These are phyloP conservation scores for Elsinoe australis DNA, from an alignment of 2,329 filamentous ascomycete genomes.

Conservation along the genomic window DNA sequence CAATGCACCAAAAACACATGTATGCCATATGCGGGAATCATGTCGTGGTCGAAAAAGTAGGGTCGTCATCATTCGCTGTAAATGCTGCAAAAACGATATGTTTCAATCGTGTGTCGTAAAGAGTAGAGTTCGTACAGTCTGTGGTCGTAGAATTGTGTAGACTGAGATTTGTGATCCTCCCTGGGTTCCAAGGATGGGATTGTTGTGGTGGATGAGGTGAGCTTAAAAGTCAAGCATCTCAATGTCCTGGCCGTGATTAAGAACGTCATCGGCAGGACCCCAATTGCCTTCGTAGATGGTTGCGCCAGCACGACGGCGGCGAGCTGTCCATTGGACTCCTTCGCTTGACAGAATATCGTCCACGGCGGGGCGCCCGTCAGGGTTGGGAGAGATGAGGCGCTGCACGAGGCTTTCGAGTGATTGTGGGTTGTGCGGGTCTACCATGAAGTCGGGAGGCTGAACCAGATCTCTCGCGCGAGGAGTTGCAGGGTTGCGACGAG, in stretches of 20 bases:
- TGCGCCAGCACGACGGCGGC: conserved; percentile 74
- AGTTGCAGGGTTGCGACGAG: conserved; percentile 21
- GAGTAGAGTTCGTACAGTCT: conserved; percentile 14
- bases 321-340: conserved; percentile 72
- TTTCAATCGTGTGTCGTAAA: conserved; percentile 9
- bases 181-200: background rate
- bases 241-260: conserved; percentile 45
- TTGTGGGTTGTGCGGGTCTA: conserved; percentile 60
- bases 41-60: conserved; percentile 9
- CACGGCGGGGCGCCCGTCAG: conserved; percentile 63
- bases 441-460: conserved; percentile 80
- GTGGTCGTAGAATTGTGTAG: background rate
- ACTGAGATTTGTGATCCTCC: background rate
- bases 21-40: conserved; percentile 17
- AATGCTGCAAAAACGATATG: conserved; percentile 15
- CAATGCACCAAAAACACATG: conserved; percentile 14
- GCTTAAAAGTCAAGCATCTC: conserved; percentile 53
- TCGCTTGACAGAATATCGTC: conserved; percentile 64
- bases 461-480: conserved; percentile 44
- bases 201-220: background rate
- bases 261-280: conserved; percentile 65
- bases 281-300: conserved; percentile 94
- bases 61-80: conserved; percentile 17
- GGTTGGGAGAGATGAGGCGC: conserved; percentile 78
- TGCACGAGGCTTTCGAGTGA: conserved; percentile 77